phyloP scores from a whole-genome alignment of 2,329 filamentous ascomycete genomes.

The Metarhizium brunneum region DNA sequence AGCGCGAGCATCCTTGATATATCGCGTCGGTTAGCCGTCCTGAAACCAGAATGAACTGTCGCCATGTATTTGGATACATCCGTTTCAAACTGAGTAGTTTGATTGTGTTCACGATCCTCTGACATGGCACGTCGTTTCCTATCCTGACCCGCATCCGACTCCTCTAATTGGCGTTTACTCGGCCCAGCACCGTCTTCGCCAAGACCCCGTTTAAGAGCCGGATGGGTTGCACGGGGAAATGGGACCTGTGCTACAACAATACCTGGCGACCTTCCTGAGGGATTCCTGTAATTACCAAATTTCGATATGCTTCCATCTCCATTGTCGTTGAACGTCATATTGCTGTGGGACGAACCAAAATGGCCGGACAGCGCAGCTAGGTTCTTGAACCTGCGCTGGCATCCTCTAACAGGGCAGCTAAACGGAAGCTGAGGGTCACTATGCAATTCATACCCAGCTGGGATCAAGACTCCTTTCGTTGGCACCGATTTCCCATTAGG shows the following conservation, averaged over 20 bases:
- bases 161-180: background rate
- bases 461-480: conserved; percentile 21
- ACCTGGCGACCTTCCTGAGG: conserved; percentile 13
- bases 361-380: conserved; percentile 16
- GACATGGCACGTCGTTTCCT: background rate
- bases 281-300: conserved; percentile 16
- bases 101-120: background rate
- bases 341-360: conserved; percentile 15
- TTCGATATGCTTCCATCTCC: conserved; percentile 28
- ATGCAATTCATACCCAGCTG: conserved; percentile 20
- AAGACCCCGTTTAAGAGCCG: background rate
- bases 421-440: conserved; percentile 15
- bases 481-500: background rate
- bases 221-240: conserved; percentile 9
- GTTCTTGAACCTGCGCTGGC: conserved; percentile 18
- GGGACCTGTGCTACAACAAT: conserved; percentile 19
- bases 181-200: background rate
- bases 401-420: conserved; percentile 29
- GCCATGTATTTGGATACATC: background rate
- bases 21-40: conserved; percentile 12
- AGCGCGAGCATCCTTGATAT: conserved; percentile 14
- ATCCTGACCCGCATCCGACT: background rate
- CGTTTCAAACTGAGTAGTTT: no score
- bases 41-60: background rate
- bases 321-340: conserved; percentile 28